Evolutionary conservation across 2,329 filamentous ascomycete species (phyloP), one percentile per base, ranked within the genome.

Genomic region (Neofusicoccum sp.): DNA sequence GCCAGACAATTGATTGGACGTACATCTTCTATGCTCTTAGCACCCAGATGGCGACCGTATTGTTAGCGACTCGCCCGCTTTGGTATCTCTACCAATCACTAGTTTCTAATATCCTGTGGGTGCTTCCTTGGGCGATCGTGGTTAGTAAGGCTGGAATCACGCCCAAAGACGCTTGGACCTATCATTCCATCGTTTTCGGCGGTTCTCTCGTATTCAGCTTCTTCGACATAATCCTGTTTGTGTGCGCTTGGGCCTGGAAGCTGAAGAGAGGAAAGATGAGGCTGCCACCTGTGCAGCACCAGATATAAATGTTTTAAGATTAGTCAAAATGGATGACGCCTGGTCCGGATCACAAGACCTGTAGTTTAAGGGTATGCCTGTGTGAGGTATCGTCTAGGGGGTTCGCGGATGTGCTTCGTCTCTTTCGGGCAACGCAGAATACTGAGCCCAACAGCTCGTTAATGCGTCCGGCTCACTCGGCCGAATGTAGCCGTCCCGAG

Each of bases 41-140:
- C 1, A 89, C 83, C 1, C 86, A 90, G 66, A 74, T 91, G 0
- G 85, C 86, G 0, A 82, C 85, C 0, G 76, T 91, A 0, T 71
- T 91, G 0, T 78, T 89, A 0, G 84, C 88, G 0, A 89, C 87
- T 0, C 74, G 80, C 0, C 87, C 87, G 0, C 75, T 76, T 1
- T 90, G 86, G 87, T 91, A 89, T 68, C 76, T 90, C 0, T 85
- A 82, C 61, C 87, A 90, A 69, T 86, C 84, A 3, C 73, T 91
- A 0, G 80, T 76, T 0, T 89, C 86, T 6, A 91, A 90, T 66
- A 49, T 91, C 0, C 70, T 87, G 0, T 90, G 87, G 68, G 86
- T 90, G 0, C 72, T 91, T 2, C 88, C 87, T 0, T 91, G 88
- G 87, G 87, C 88, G 0, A 83, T 91, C 41, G 85, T 82, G 0